Evolutionary conservation across 2,329 filamentous ascomycete genomes (phyloP), one percentile per base, ranked within the genome.

Genomic region (Microcyclospora tardicrescens): DNA sequence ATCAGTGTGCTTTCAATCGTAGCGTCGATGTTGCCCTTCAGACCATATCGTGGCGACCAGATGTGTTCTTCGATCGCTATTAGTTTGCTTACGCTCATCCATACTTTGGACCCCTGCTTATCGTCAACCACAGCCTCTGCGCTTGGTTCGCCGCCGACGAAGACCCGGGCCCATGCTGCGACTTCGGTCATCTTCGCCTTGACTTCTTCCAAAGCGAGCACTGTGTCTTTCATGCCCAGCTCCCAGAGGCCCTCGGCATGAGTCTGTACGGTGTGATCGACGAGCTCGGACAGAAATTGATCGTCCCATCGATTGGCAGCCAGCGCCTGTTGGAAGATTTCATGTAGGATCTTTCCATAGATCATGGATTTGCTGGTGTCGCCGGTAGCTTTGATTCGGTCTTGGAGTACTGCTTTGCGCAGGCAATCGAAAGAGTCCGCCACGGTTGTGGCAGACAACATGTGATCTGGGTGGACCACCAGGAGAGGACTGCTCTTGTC

Each of bases 1-100:
- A 75, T 68, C 68, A 95, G 82, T 0, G 74, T 76, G 12, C 91
- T 81, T 63, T 98, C 84, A 1, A 98, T 83, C 0, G 91, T 96
- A 19, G 91, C 91, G 62, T 98, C 91, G 43, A 98, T 91, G 51
- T 96, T 98, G 24, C 91, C 91, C 60, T 98, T 98, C 12, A 98
- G 68, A 0, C 91, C 91, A 57, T 93, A 98, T 76, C 86, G 89
- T 0, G 91, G 91, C 6, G 89, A 96, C 91, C 91, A 98, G 19
- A 98, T 79, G 56, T 96, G 91, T 60, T 98, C 91, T 58, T 98
- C 91, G 9, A 98, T 84, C 56, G 96, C 91, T 11, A 98, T 78
- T 19, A 98, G 68, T 57, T 96, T 98, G 53, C 80, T 93, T 49
- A 98, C 79, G 49, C 83, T 86, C 72, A 96, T 79, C 41, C 72